These are phyloP conservation scores for Cenchrus americanus DNA, from an alignment of 176 grass and related monocot genomes.

Conservation along the genomic window DNA sequence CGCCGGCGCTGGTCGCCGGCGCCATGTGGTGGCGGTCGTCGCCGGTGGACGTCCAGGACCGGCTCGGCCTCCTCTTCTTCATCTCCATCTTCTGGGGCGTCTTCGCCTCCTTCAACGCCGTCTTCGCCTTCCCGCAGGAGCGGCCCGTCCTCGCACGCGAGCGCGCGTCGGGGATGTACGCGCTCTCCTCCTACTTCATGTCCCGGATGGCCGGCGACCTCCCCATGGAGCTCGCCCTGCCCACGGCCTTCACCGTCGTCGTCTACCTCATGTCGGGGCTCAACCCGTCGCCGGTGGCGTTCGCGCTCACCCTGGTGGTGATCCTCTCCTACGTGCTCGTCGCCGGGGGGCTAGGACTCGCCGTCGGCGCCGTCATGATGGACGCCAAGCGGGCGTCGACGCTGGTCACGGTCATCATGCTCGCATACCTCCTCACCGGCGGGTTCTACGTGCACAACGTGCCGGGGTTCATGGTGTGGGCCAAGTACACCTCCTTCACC, in stretches of 20 bases:
- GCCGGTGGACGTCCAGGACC: conserved; percentile 57
- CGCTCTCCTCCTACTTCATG: conserved; percentile 89
- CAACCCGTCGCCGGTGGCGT: conserved; percentile 54
- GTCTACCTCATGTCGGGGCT: conserved; percentile 95
- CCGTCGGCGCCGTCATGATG: conserved; percentile 83
- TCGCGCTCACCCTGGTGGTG: conserved; percentile 69
- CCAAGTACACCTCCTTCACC: conserved; percentile 93
- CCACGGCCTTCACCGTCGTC: conserved; percentile 64
- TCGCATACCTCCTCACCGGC: conserved; percentile 89
- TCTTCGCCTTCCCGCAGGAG: conserved; percentile 92
- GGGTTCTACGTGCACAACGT: conserved; percentile 90
- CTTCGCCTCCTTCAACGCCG: conserved; percentile 95
- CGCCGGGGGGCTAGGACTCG: conserved; percentile 75
- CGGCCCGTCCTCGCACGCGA: conserved; percentile 68
- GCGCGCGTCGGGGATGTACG: conserved; percentile 87
- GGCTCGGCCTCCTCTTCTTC: conserved; percentile 97
- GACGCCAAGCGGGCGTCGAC: conserved; percentile 91
- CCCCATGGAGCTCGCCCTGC: conserved; percentile 93
- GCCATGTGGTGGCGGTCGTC: conserved; percentile 96
- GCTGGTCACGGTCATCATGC: conserved; percentile 74
- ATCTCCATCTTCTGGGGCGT: conserved; percentile 99
- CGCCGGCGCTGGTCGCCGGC: conserved; percentile 71
- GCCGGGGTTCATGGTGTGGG: conserved; percentile 74
- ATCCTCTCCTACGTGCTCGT: conserved; percentile 80
- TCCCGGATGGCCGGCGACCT: conserved; percentile 82